These are phyloP conservation scores for Chenopodium suecicum DNA, from an alignment of 148 eudicot species.

Conservation along the genomic window DNA sequence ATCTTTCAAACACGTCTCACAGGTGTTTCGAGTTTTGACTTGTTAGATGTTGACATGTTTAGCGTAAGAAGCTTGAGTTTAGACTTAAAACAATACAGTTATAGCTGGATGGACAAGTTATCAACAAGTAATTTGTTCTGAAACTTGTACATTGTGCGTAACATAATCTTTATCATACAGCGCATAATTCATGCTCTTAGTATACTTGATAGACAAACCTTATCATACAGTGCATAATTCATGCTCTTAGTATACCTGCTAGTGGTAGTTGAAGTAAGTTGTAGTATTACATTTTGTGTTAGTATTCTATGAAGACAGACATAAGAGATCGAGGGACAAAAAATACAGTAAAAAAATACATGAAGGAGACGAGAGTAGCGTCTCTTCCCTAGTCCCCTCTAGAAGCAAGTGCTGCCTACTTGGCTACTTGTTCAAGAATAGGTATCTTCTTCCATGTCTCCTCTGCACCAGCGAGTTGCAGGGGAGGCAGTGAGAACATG, in stretches of 20 bases:
- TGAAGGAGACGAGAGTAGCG: not conserved
- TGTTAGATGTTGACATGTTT: too few species aligned
- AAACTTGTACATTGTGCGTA: not conserved
- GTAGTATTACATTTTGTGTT: constrained; percentile 35
- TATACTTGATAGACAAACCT: not conserved
- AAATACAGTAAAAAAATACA: constrained; percentile 10
- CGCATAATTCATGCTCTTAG: not conserved
- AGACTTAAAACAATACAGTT: too few species aligned
- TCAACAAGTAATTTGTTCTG: not conserved
- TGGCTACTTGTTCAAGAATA: constrained; percentile 58
- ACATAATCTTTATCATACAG: not conserved
- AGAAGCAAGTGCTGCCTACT: constrained; percentile 30
- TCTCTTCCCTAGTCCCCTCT: not conserved
- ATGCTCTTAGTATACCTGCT: constrained; percentile 15
- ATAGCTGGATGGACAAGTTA: not conserved
- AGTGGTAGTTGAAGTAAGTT: constrained; percentile 12
- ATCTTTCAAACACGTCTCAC: too few species aligned
- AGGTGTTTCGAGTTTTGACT: too few species aligned
- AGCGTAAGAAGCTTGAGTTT: too few species aligned
- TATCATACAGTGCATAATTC: constrained; percentile 18
- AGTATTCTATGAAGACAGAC: constrained; percentile 20
- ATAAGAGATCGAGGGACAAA: not conserved
- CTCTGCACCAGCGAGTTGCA: constrained; percentile 52
- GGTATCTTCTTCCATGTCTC: constrained; percentile 66
- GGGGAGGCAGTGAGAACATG: constrained; percentile 77